phyloP scores from a whole-genome alignment of 2,329 filamentous ascomycete genomes.

The Colletotrichum sojae region DNA sequence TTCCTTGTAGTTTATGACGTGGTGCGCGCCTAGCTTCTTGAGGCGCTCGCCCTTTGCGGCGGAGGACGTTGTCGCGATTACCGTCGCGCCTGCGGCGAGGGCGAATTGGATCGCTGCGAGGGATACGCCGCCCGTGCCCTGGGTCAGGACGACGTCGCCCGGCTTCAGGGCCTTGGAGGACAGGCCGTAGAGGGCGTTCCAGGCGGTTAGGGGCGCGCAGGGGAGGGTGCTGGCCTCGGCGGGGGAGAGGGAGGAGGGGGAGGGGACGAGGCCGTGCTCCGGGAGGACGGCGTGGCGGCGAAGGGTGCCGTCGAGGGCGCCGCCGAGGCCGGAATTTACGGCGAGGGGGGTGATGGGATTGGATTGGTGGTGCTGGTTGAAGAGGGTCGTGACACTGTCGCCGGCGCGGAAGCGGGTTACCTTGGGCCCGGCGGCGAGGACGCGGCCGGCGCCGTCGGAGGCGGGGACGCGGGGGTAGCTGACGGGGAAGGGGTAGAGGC shows the following conservation, averaged over 20 bases:
- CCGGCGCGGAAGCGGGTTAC: slow-evolving; percentile 65
- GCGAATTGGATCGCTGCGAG: slow-evolving; percentile 75
- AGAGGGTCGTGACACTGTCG: slow-evolving; percentile 72
- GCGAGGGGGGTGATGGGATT: slow-evolving; percentile 55
- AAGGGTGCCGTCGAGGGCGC: slow-evolving; percentile 76
- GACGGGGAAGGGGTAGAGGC: slow-evolving; percentile 62
- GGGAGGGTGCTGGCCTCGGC: slow-evolving; percentile 70
- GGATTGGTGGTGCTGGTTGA: slow-evolving; percentile 68
- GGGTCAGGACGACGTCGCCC: slow-evolving; percentile 73
- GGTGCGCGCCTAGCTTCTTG: slow-evolving; percentile 62
- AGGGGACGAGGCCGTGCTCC: slow-evolving; percentile 76
- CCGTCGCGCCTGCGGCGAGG: slow-evolving; percentile 62
- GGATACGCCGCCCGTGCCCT: slow-evolving; percentile 80
- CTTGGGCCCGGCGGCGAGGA: slow-evolving; percentile 65
- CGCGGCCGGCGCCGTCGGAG: slow-evolving; percentile 68
- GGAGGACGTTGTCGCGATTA: slow-evolving; percentile 65
- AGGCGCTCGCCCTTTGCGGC: slow-evolving; percentile 59
- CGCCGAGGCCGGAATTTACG: slow-evolving; percentile 73
- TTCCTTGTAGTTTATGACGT: slow-evolving; percentile 66
- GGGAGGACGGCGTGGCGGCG: slow-evolving; percentile 77
- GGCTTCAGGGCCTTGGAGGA: slow-evolving; percentile 61
- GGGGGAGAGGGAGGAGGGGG: slow-evolving; percentile 69
- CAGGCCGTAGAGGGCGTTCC: slow-evolving; percentile 76
- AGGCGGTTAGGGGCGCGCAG: slow-evolving; percentile 75
- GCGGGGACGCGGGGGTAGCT: slow-evolving; percentile 62